phyloP scores from a whole-genome alignment of 192 early-diverging fungal genomes.

The Gaertneriomyces sp. region DNA sequence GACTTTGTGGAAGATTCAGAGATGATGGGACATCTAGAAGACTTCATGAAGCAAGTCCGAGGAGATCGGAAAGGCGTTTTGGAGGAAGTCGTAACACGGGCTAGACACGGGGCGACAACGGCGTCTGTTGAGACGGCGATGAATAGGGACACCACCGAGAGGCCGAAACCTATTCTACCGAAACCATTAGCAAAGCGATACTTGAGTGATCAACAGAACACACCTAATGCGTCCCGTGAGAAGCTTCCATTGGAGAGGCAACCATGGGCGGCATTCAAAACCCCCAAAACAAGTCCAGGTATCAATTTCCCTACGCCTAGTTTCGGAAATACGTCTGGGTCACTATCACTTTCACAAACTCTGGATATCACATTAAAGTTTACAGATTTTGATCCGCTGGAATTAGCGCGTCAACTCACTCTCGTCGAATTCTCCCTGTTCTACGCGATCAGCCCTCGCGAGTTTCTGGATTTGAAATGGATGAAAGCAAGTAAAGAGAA shows the following conservation, averaged over 20 bases:
- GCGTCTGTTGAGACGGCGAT: background rate
- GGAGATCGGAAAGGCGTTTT: background rate
- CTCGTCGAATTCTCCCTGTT: constrained; percentile 56
- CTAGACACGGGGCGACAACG: no score
- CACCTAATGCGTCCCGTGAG: no score
- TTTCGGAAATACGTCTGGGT: no score
- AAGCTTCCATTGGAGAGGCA: no score
- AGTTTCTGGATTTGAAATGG: constrained; percentile 54
- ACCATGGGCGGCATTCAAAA: no score
- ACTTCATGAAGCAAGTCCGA: constrained; percentile 29
- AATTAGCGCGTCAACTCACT: constrained; percentile 56
- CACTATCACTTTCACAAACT: no score
- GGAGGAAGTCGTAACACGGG: no score
- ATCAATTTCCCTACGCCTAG: no score
- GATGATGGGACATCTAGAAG: constrained; percentile 33
- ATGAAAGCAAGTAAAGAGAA: constrained; percentile 58
- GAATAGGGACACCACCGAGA: constrained; percentile 7
- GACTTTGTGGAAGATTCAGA: constrained; percentile 48
- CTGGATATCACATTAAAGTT: constrained; percentile 39
- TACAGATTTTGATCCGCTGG: constrained; percentile 51
- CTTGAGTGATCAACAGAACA: constrained; percentile 21
- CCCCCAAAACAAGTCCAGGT: no score
- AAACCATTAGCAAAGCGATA: constrained; percentile 37
- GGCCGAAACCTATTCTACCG: constrained; percentile 55
- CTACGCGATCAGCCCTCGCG: constrained; percentile 40